Percentiles rank a stretch among this genome's conserved stretches.
Evolutionary conservation across 1,139 yeast species (phyloP).

Genomic region (Taphrina wiesneri): DNA sequence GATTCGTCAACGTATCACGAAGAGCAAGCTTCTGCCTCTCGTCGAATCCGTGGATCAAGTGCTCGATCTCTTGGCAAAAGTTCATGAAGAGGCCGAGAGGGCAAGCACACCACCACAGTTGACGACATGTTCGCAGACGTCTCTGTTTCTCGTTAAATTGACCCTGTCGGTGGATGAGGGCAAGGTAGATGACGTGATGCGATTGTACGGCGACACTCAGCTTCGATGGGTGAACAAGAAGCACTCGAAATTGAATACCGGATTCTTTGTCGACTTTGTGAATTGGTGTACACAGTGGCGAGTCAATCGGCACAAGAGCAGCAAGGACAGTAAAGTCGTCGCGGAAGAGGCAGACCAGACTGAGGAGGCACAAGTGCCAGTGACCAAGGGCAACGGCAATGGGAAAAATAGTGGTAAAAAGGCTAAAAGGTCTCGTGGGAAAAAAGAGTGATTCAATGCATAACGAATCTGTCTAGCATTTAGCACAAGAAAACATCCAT

Average conservation of each 20-base stretch:
- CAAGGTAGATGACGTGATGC: slow-evolving; percentile 49
- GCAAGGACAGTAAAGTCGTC: not conserved
- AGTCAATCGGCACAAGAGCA: slow-evolving; percentile 8
- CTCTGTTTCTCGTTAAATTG: slow-evolving; percentile 65
- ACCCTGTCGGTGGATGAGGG: slow-evolving; percentile 43
- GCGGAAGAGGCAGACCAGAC: not conserved
- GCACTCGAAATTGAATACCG: slow-evolving; percentile 57
- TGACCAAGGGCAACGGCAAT: not conserved
- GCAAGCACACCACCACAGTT: slow-evolving; percentile 55
- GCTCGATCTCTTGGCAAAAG: slow-evolving; percentile 41
- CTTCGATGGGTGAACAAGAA: slow-evolving; percentile 59
- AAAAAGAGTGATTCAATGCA: not conserved
- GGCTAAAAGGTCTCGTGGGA: not conserved
- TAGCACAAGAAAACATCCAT: not conserved
- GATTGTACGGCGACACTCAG: slow-evolving; percentile 58
- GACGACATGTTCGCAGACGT: slow-evolving; percentile 61
- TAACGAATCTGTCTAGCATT: not conserved
- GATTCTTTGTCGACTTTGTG: slow-evolving; percentile 72
- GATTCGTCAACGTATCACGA: slow-evolving; percentile 58
- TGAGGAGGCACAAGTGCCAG: not conserved
- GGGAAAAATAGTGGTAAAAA: not conserved
- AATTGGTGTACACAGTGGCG: slow-evolving; percentile 56
- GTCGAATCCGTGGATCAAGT: slow-evolving; percentile 16
- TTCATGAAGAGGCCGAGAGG: slow-evolving; percentile 51
- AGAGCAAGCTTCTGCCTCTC: slow-evolving; percentile 7